Conservation (phyloP, 2,329 filamentous ascomycete genomes). For the Ceratocystis albifundus region DNA sequence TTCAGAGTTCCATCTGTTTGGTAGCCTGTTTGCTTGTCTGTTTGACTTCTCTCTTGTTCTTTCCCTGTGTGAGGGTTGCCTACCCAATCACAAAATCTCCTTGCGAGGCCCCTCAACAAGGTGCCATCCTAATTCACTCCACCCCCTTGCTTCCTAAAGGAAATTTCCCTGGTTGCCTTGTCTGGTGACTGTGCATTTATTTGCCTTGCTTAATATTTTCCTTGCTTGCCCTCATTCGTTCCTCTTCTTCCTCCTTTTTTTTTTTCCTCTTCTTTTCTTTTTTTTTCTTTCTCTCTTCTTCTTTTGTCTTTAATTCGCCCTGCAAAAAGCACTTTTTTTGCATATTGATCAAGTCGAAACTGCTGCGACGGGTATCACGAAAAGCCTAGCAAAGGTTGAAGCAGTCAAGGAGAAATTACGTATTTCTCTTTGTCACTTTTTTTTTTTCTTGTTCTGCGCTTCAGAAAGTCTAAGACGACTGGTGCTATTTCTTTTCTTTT, state of each 20-base stretch:
- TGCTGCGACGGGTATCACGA: background rate
- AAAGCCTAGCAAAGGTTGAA: background rate
- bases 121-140: constrained; percentile 10
- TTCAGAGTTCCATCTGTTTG: background rate
- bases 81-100: constrained; percentile 17
- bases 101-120: constrained; percentile 17
- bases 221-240: constrained; percentile 24
- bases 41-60: constrained; percentile 12
- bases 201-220: constrained; percentile 19
- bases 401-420: background rate
- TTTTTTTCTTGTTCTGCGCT: background rate
- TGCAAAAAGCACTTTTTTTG: background rate
- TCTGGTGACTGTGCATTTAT: constrained; percentile 15
- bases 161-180: constrained; percentile 10
- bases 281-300: constrained; percentile 23
- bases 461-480: background rate
- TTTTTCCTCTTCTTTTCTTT: constrained; percentile 17
- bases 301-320: constrained; percentile 15
- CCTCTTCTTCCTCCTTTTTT: constrained; percentile 18
- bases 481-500: background rate
- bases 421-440: background rate
- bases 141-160: constrained; percentile 9
- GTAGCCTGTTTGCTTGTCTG: background rate
- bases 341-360: background rate
- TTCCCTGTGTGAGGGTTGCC: background rate